Conservation (phyloP, 192 early-diverging fungal species). For the Coemansia sp. region DNA sequence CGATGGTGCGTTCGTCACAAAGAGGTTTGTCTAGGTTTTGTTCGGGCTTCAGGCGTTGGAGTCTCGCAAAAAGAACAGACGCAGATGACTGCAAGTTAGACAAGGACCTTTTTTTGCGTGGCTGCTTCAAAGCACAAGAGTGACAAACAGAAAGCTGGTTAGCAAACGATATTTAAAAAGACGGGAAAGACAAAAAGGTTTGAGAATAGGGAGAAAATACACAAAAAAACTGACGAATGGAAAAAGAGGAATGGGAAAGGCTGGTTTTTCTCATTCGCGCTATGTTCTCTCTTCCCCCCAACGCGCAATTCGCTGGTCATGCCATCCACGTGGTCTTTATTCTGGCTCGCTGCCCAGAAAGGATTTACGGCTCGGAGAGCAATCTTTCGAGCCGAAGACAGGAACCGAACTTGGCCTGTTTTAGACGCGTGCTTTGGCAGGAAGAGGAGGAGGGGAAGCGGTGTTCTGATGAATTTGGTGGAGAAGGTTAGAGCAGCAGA, state of each 20-base stretch:
- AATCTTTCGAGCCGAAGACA: background rate
- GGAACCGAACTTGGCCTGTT: too few relatives aligned
- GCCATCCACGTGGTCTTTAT: conserved; percentile 2
- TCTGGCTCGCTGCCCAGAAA: background rate
- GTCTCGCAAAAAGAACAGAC: background rate
- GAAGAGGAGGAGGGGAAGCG: too few relatives aligned
- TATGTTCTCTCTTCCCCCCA: background rate
- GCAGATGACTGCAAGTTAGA: conserved; percentile 1
- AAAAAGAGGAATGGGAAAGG: conserved; percentile 3
- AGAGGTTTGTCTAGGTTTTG: background rate
- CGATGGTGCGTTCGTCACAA: background rate
- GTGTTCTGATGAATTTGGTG: too few relatives aligned
- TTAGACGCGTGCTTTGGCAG: too few relatives aligned
- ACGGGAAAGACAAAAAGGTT: conserved; percentile 1
- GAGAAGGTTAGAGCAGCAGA: too few relatives aligned
- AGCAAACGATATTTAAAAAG: background rate
- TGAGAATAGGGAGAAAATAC: conserved; percentile 12
- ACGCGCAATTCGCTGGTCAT: conserved; percentile 5
- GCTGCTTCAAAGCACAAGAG: conserved; percentile 4
- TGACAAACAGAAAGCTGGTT: background rate
- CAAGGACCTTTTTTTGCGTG: conserved; percentile 4
- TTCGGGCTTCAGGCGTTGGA: background rate
- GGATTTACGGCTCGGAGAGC: background rate
- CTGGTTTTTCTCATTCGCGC: background rate
- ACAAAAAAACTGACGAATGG: conserved; percentile 10